Conservation (phyloP, 1,139 yeast species). For the Yamadazyma sp. region DNA sequence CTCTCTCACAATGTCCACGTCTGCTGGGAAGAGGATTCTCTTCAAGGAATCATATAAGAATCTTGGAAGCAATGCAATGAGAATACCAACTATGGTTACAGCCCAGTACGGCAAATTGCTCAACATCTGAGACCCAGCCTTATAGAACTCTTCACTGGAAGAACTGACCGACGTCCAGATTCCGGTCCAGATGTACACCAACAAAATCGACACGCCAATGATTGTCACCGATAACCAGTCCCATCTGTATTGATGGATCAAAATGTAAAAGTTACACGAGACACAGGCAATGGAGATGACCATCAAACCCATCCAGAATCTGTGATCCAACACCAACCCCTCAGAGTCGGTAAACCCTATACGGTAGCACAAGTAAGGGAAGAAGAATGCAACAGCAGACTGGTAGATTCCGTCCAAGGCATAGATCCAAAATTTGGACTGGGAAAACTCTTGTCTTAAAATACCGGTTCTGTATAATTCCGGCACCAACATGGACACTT, state of each 20-base stretch:
- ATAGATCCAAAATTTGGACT: constrained; percentile 76
- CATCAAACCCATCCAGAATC: constrained; percentile 81
- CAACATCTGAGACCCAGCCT: constrained; percentile 72
- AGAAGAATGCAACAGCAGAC: constrained; percentile 79
- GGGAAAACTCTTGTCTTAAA: constrained; percentile 76
- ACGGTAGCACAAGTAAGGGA: constrained; percentile 70
- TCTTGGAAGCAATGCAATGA: constrained; percentile 76
- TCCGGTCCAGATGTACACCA: constrained; percentile 87
- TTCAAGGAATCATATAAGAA: constrained; percentile 63
- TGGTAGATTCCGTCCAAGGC: constrained; percentile 89
- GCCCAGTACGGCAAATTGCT: constrained; percentile 83
- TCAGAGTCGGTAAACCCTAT: constrained; percentile 56
- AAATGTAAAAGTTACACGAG: constrained; percentile 76
- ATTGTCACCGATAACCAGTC: constrained; percentile 79
- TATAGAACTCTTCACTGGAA: constrained; percentile 68
- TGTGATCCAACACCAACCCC: constrained; percentile 75
- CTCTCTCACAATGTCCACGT: constrained; percentile 85
- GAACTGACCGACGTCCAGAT: constrained; percentile 65
- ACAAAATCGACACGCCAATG: constrained; percentile 60
- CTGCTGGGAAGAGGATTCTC: constrained; percentile 68
- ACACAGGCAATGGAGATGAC: constrained; percentile 79
- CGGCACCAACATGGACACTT: constrained; percentile 83
- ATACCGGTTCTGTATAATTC: constrained; percentile 87
- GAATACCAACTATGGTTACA: constrained; percentile 66
- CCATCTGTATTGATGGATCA: constrained; percentile 89